phyloP scores from a whole-genome alignment of 352 stramenopile species.

The Phytopythium litorale region DNA sequence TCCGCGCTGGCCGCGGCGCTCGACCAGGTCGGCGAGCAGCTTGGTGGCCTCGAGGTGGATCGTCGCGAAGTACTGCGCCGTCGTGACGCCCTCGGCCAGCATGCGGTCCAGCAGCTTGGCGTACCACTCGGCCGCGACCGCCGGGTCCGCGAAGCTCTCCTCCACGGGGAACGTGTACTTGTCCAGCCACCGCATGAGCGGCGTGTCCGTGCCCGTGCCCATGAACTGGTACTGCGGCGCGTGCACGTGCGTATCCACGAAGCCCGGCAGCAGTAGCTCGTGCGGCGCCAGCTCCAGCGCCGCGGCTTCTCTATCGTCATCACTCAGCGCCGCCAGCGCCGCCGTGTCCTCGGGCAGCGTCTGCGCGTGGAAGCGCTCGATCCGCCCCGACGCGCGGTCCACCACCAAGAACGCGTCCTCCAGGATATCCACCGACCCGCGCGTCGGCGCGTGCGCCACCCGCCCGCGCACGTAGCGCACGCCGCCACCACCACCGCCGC shows the following conservation, averaged over 20 bases:
- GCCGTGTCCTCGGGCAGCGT: conserved; percentile 20
- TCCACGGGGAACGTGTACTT: conserved; percentile 92
- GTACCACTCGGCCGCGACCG: conserved; percentile 63
- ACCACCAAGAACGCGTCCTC: conserved; percentile 45
- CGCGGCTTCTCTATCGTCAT: neutral
- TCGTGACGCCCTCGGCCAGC: conserved; percentile 84
- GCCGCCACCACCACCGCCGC: neutral
- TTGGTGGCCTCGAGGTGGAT: conserved; percentile 81
- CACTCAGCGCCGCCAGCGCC: conserved; percentile 9
- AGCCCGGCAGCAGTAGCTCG: conserved; percentile 85
- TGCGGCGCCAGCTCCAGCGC: conserved; percentile 18
- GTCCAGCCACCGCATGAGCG: conserved; percentile 90
- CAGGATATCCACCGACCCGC: conserved; percentile 34
- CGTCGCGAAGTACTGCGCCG: conserved; percentile 88
- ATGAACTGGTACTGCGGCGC: conserved; percentile 88
- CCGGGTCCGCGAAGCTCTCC: conserved; percentile 49
- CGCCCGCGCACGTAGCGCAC: conserved; percentile 36
- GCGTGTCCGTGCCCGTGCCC: conserved; percentile 87
- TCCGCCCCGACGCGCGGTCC: conserved; percentile 26
- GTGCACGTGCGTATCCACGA: conserved; percentile 91
- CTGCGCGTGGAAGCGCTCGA: conserved; percentile 32
- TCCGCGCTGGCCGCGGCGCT: conserved; percentile 64
- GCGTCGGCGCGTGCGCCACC: conserved; percentile 37
- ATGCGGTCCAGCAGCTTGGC: conserved; percentile 60
- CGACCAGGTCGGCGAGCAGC: conserved; percentile 68